Conservation (phyloP, 495 filamentous ascomycete genomes). For the Pseudoneurospora amorphoporcata region DNA sequence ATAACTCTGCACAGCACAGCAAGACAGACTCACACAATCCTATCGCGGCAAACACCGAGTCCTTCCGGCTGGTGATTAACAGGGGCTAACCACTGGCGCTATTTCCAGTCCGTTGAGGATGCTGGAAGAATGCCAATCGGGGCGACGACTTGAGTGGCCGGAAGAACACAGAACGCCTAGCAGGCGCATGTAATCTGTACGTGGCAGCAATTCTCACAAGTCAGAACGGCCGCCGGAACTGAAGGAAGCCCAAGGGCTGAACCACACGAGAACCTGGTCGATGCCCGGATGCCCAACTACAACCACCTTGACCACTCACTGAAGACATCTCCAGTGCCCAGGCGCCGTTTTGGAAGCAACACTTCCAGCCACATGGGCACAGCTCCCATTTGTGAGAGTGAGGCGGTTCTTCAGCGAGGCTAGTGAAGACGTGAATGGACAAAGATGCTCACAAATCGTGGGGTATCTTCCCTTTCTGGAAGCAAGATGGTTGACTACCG, state of each 20-base stretch:
- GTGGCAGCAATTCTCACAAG: neutral
- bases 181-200: neutral
- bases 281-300: slow-evolving; percentile 21
- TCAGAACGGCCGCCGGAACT: neutral
- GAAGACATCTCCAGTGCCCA: neutral
- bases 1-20: neutral
- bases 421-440: slow-evolving; percentile 2
- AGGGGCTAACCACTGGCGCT: neutral
- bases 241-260: neutral
- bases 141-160: neutral
- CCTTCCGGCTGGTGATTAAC: neutral
- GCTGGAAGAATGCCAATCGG: neutral
- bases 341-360: neutral
- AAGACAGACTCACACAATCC: neutral
- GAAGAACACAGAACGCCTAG: neutral
- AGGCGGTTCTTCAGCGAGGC: slow-evolving; percentile 1
- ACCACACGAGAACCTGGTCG: neutral
- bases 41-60: neutral
- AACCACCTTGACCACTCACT: neutral
- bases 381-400: slow-evolving; percentile 8
- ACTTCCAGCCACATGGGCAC: neutral
- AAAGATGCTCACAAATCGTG: slow-evolving; percentile 4
- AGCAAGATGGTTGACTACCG: slow-evolving; percentile 1
- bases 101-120: neutral
- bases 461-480: slow-evolving; percentile 5